Evolutionary conservation across 129 eudicot genomes (phyloP).

Genomic region (Chrysanthemum lavandulifolium): DNA sequence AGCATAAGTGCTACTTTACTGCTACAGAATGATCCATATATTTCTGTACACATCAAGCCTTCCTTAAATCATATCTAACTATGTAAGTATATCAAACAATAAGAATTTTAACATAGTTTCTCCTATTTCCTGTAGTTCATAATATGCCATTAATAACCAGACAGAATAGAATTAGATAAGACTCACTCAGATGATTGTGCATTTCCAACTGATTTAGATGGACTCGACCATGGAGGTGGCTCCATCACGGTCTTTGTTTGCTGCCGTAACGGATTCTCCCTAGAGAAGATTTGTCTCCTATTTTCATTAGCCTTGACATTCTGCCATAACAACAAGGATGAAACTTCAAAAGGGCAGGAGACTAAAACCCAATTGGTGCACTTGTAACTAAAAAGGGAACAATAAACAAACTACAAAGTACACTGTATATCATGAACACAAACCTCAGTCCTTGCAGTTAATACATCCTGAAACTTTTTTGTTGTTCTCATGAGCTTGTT

Average conservation of each 20-base stretch:
- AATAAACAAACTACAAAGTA: background rate
- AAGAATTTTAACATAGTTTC: background rate
- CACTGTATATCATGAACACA: slow-evolving; percentile 2
- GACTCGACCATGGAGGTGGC: slow-evolving; percentile 84
- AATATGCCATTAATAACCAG: slow-evolving; percentile 7
- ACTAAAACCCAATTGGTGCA: background rate
- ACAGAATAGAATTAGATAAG: background rate
- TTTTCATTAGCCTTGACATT: slow-evolving; percentile 77
- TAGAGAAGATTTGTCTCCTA: slow-evolving; percentile 70
- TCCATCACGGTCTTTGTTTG: slow-evolving; percentile 43
- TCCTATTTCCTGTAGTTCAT: slow-evolving; percentile 3
- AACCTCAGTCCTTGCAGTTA: slow-evolving; percentile 74
- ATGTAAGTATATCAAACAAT: no score
- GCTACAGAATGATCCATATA: no score
- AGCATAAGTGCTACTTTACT: no score
- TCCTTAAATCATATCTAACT: no score
- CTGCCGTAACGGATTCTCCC: slow-evolving; percentile 60
- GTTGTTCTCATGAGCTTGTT: slow-evolving; percentile 73
- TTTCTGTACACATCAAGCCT: no score
- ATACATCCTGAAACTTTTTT: slow-evolving; percentile 70
- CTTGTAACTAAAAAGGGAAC: background rate
- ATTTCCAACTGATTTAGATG: slow-evolving; percentile 51
- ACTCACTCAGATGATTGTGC: slow-evolving; percentile 56
- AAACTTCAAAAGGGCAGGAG: slow-evolving; percentile 1
- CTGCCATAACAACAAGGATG: slow-evolving; percentile 32